phyloP scores from a whole-genome alignment of 306 rosid genomes.

The Macrotyloma uniflorum region DNA sequence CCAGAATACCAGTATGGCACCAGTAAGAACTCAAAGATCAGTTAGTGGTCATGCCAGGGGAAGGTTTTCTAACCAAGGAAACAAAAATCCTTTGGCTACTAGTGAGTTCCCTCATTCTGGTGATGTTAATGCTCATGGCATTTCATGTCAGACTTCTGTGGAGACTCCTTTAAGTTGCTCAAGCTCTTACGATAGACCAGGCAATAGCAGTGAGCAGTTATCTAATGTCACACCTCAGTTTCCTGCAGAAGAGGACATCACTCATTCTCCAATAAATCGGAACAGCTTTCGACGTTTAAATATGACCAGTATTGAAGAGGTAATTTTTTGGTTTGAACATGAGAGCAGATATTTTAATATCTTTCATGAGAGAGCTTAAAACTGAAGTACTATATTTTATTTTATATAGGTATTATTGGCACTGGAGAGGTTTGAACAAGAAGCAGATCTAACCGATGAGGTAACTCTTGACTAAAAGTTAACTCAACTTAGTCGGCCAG shows the following conservation, averaged over 20 bases:
- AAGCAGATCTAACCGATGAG: slow-evolving; percentile 78
- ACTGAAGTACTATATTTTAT: slow-evolving; percentile 2
- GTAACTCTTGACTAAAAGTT: slow-evolving; percentile 45
- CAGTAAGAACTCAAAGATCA: slow-evolving; percentile 62
- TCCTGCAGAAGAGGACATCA: slow-evolving; percentile 45
- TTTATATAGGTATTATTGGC: slow-evolving; percentile 69
- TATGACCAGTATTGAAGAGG: slow-evolving; percentile 75
- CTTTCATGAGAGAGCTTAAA: slow-evolving; percentile 13
- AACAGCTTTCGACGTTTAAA: slow-evolving; percentile 49
- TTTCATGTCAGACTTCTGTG: slow-evolving; percentile 38
- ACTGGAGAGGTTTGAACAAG: slow-evolving; percentile 79
- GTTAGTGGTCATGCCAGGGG: slow-evolving; percentile 46
- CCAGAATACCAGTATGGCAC: slow-evolving; percentile 48
- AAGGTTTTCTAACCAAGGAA: slow-evolving; percentile 56
- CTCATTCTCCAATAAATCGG: slow-evolving; percentile 47
- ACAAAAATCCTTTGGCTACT: slow-evolving; percentile 33
- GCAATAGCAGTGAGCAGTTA: slow-evolving; percentile 46
- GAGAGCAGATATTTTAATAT: slow-evolving; percentile 5
- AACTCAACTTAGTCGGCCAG: not conserved
- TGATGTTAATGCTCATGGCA: slow-evolving; percentile 49
- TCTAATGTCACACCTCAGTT: slow-evolving; percentile 38
- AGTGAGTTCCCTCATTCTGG: slow-evolving; percentile 45
- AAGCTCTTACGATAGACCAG: slow-evolving; percentile 50
- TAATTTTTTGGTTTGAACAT: slow-evolving; percentile 29
- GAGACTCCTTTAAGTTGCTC: slow-evolving; percentile 48